Evolutionary conservation across 2,329 filamentous ascomycete species (phyloP).

Genomic region (Pseudocercospora eumusae): DNA sequence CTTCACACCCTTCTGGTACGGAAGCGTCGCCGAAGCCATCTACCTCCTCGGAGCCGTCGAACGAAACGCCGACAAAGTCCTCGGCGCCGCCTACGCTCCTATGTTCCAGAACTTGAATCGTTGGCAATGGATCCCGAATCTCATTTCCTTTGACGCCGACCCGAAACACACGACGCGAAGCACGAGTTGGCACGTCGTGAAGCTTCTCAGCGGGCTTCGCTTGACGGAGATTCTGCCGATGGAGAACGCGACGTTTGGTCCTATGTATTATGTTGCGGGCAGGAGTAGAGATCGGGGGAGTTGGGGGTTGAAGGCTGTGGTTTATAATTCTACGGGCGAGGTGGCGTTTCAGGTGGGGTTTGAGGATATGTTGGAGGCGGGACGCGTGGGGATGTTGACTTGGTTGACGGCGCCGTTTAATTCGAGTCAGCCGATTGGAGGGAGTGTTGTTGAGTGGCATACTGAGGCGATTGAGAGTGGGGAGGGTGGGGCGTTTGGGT

Average conservation of each 20-base stretch:
- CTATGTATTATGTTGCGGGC: conserved; percentile 51
- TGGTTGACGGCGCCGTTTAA: conserved; percentile 44
- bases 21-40: conserved; percentile 64
- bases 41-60: conserved; percentile 62
- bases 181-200: conserved; percentile 39
- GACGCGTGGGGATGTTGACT: conserved; percentile 43
- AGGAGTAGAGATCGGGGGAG: conserved; percentile 41
- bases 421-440: conserved; percentile 38
- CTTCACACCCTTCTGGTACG: conserved; percentile 49
- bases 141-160: conserved; percentile 45
- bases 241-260: conserved; percentile 43
- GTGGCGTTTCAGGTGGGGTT: conserved; percentile 42
- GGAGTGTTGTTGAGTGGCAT: conserved; percentile 53
- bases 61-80: conserved; percentile 62
- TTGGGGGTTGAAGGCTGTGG: conserved; percentile 49
- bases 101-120: conserved; percentile 35
- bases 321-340: conserved; percentile 50
- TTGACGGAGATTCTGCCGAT: conserved; percentile 51
- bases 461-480: conserved; percentile 47
- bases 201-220: conserved; percentile 47
- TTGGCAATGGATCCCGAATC: conserved; percentile 41
- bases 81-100: conserved; percentile 53
- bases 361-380: conserved; percentile 38
- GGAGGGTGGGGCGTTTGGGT: conserved; percentile 53
- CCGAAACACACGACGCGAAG: conserved; percentile 36